Evolutionary conservation across 2,329 filamentous ascomycete species (phyloP).

Genomic region (Pseudocercospora ulei): DNA sequence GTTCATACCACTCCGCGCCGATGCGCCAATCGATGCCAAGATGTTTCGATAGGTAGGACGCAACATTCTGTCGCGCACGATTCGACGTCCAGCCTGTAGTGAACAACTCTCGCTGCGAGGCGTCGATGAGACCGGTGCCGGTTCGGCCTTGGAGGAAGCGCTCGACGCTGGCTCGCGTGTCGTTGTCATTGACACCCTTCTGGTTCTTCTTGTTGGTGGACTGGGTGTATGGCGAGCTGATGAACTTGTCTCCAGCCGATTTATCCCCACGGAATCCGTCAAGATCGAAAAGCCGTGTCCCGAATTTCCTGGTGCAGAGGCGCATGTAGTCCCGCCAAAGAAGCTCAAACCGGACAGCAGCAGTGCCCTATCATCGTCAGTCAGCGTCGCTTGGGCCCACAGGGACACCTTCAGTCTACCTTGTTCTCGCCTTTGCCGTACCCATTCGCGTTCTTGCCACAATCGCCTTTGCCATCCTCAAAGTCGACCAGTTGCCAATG

Average conservation of each 20-base stretch:
- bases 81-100: conserved; percentile 72
- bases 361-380: conserved; percentile 45
- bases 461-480: conserved; percentile 50
- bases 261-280: conserved; percentile 52
- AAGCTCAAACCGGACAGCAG: conserved; percentile 60
- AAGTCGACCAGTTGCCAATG: conserved; percentile 58
- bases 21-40: conserved; percentile 68
- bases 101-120: conserved; percentile 62
- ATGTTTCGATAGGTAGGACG: conserved; percentile 63
- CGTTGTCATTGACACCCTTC: conserved; percentile 40
- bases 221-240: conserved; percentile 29
- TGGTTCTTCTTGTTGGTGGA: conserved; percentile 36
- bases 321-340: conserved; percentile 76
- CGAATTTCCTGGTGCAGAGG: conserved; percentile 62
- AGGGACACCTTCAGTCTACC: conserved; percentile 3
- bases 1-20: conserved; percentile 76
- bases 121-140: conserved; percentile 68
- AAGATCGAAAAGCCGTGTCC: conserved; percentile 52
- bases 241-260: conserved; percentile 31
- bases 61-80: conserved; percentile 65
- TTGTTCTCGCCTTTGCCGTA: conserved; percentile 63
- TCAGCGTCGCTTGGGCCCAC: background rate
- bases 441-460: conserved; percentile 42
- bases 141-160: conserved; percentile 59
- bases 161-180: conserved; percentile 37